phyloP scores from a whole-genome alignment of 1,284 basidiomycete genomes.

The Puccinia triticina region DNA sequence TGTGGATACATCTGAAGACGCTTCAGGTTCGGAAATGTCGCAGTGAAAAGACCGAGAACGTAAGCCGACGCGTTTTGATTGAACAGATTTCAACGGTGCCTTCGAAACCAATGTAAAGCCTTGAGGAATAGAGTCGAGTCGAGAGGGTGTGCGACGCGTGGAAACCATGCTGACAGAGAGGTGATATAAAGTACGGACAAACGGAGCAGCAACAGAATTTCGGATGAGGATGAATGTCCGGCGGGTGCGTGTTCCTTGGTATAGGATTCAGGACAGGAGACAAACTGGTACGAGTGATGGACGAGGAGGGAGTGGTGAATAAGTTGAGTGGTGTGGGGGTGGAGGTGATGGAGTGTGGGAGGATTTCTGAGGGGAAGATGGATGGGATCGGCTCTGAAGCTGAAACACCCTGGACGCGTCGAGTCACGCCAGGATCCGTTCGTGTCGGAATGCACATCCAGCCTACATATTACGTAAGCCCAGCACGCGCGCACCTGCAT shows the following conservation, averaged over 20 bases:
- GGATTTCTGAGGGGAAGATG: too few relatives aligned
- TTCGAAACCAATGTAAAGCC: neutral
- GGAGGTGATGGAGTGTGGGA: too few relatives aligned
- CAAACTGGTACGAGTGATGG: neutral
- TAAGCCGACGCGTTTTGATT: constrained; percentile 11
- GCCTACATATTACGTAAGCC: constrained; percentile 5
- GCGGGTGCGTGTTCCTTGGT: neutral
- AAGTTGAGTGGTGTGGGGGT: neutral
- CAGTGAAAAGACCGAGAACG: constrained; percentile 18
- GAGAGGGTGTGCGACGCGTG: constrained; percentile 40
- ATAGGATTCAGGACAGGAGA: neutral
- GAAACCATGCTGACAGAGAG: constrained; percentile 22
- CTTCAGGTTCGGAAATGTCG: constrained; percentile 36
- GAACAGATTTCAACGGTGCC: constrained; percentile 10
- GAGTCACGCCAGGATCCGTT: neutral
- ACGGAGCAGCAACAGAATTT: neutral
- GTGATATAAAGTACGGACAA: neutral
- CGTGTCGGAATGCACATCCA: neutral
- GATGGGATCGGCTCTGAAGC: neutral
- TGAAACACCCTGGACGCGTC: neutral
- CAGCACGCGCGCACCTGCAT: neutral
- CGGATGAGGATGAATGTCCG: neutral
- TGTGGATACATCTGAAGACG: constrained; percentile 15
- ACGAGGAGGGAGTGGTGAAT: neutral
- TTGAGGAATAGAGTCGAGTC: constrained; percentile 17